Evolutionary conservation across 345 rosid genomes (phyloP).

Genomic region (Rhizophora mangle): DNA sequence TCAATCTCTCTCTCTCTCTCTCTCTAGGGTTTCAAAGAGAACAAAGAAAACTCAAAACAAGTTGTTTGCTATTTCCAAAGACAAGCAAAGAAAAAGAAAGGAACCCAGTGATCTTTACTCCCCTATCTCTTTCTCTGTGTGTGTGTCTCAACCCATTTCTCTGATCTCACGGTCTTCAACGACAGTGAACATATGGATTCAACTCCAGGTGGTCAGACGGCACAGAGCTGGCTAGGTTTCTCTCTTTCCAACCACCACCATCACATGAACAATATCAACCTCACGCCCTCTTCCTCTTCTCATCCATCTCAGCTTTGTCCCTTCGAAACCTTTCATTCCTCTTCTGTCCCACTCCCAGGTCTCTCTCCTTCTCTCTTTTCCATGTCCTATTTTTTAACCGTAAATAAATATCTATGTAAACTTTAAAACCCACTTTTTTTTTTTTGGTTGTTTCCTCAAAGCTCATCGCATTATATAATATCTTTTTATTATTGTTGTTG

Average conservation of each 20-base stretch:
- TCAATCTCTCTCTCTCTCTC: neutral
- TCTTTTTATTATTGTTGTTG: neutral
- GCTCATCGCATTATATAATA: too few relatives aligned
- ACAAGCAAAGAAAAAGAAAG: neutral
- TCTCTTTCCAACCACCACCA: conserved; percentile 22
- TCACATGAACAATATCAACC: conserved; percentile 7
- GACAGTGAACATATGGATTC: conserved; percentile 17
- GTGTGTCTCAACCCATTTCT: neutral
- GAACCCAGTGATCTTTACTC: neutral
- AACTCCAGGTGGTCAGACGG: conserved; percentile 4
- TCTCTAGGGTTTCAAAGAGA: neutral
- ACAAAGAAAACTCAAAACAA: neutral
- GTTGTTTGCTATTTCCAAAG: conserved; percentile 12
- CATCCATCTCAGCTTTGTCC: conserved; percentile 17
- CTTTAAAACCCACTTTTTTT: neutral
- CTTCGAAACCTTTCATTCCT: conserved; percentile 19
- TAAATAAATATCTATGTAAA: neutral
- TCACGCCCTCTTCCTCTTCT: neutral
- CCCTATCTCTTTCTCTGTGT: neutral
- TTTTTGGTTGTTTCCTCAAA: neutral
- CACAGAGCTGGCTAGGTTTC: conserved; percentile 26
- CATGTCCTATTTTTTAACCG: neutral
- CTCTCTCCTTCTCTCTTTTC: neutral
- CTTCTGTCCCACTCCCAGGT: conserved; percentile 39
- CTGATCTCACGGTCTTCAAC: neutral